These are phyloP conservation scores for Posidonia oceanica DNA, from an alignment of 116 monocot species.

Conservation along the genomic window DNA sequence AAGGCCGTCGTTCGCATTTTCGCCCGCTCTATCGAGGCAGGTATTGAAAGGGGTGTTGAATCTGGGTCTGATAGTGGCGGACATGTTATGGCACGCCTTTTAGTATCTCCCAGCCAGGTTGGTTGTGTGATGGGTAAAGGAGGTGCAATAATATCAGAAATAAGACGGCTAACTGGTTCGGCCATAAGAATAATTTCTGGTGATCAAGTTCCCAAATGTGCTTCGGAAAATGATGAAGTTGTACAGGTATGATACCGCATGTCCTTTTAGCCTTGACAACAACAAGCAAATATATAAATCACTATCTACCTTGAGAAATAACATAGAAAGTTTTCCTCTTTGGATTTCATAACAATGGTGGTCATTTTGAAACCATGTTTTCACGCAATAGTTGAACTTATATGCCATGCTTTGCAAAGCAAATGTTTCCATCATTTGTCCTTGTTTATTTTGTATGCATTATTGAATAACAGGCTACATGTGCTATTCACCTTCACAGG, in stretches of 20 bases:
- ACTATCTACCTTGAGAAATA: too few relatives aligned
- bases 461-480: too few relatives aligned
- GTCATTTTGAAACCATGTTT: too few relatives aligned
- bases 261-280: too few relatives aligned
- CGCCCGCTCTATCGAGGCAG: slow-evolving; percentile 6
- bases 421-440: too few relatives aligned
- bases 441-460: too few relatives aligned
- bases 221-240: slow-evolving; percentile 9
- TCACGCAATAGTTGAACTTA: too few relatives aligned
- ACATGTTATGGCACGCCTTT: slow-evolving; percentile 4
- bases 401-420: too few relatives aligned
- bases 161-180: slow-evolving; percentile 8
- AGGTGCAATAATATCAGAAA: slow-evolving; percentile 13
- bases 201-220: slow-evolving; percentile 13
- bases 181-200: slow-evolving; percentile 2
- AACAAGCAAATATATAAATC: too few relatives aligned
- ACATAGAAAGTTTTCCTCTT: too few relatives aligned
- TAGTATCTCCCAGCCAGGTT: slow-evolving; percentile 1
- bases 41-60: slow-evolving; percentile 3
- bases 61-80: neutral
- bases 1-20: slow-evolving; percentile 8
- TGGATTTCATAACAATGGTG: too few relatives aligned
- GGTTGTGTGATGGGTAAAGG: slow-evolving; percentile 14
- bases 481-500: neutral
- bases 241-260: slow-evolving; percentile 3